Conservation (phyloP, 2,329 filamentous ascomycete species). For the Tricladium varicosporioides region DNA sequence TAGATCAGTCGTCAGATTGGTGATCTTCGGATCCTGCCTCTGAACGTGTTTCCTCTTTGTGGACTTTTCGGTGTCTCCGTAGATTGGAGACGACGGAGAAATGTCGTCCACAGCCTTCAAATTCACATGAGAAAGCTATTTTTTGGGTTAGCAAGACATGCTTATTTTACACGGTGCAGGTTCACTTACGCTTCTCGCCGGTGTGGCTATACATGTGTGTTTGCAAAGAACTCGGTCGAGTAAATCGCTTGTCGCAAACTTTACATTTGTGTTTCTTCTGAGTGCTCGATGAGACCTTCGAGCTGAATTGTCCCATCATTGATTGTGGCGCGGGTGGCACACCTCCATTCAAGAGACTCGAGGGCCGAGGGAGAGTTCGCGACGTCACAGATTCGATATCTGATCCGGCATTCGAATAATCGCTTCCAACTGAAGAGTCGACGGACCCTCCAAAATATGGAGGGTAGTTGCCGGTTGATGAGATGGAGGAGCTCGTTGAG, state of each 20-base stretch:
- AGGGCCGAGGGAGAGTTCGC: slow-evolving; percentile 79
- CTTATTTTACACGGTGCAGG: neutral
- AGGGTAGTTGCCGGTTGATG: slow-evolving; percentile 75
- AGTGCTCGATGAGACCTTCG: slow-evolving; percentile 90
- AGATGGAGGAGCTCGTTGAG: slow-evolving; percentile 87
- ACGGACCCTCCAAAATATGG: slow-evolving; percentile 84
- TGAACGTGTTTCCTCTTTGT: slow-evolving; percentile 71
- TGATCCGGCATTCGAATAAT: slow-evolving; percentile 87
- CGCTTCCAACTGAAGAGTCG: slow-evolving; percentile 74
- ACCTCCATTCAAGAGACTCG: slow-evolving; percentile 61
- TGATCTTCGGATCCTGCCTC: slow-evolving; percentile 61
- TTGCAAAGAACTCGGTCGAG: slow-evolving; percentile 87
- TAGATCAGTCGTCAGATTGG: slow-evolving; percentile 48
- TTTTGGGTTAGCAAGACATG: slow-evolving; percentile 21
- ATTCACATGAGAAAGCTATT: slow-evolving; percentile 87
- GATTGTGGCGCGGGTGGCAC: slow-evolving; percentile 81
- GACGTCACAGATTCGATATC: slow-evolving; percentile 81
- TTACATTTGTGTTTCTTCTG: slow-evolving; percentile 99
- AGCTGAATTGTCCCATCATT: slow-evolving; percentile 99
- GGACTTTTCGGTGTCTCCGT: slow-evolving; percentile 91
- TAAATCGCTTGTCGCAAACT: slow-evolving; percentile 97
- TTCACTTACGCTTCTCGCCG: slow-evolving; percentile 85
- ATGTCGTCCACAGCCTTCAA: slow-evolving; percentile 90
- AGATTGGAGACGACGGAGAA: slow-evolving; percentile 98
- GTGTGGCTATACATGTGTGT: slow-evolving; percentile 99